These are phyloP conservation scores for Fusarium sp. DNA, from an alignment of 2,329 filamentous ascomycete genomes.

Conservation along the genomic window DNA sequence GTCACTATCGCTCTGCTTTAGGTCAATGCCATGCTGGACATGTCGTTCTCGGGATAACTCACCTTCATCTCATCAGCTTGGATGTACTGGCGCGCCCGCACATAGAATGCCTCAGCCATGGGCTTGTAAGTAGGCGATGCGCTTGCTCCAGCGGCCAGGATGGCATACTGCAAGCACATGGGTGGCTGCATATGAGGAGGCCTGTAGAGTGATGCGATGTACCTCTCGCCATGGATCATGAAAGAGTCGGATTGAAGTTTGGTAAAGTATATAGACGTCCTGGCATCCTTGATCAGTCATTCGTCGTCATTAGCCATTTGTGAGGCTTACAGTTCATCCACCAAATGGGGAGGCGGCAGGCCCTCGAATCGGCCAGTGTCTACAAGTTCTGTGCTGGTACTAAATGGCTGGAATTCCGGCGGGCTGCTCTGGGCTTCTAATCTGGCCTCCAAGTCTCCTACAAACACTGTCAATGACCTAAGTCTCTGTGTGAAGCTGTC, in stretches of 20 bases:
- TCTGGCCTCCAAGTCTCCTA: constrained; percentile 51
- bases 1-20: constrained; percentile 57
- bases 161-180: constrained; percentile 80
- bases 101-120: constrained; percentile 80
- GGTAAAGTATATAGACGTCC: constrained; percentile 67
- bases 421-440: constrained; percentile 10
- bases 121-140: constrained; percentile 73
- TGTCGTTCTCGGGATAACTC: neutral
- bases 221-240: constrained; percentile 78
- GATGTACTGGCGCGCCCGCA: constrained; percentile 80
- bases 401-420: neutral
- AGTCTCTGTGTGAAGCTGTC: rapidly evolving
- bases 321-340: constrained; percentile 25
- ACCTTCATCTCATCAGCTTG: constrained; percentile 83
- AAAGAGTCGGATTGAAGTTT: constrained; percentile 76
- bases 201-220: constrained; percentile 73
- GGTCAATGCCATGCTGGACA: constrained; percentile 63
- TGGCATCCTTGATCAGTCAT: rapidly evolving
- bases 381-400: constrained; percentile 15
- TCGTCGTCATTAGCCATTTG: rapidly evolving
- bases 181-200: constrained; percentile 79
- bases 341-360: constrained; percentile 19
- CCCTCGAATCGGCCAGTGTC: constrained; percentile 30
- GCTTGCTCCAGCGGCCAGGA: constrained; percentile 79
- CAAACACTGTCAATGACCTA: neutral